Conservation (phyloP, 2,329 filamentous ascomycete species). For the Fusarium oxysporum region DNA sequence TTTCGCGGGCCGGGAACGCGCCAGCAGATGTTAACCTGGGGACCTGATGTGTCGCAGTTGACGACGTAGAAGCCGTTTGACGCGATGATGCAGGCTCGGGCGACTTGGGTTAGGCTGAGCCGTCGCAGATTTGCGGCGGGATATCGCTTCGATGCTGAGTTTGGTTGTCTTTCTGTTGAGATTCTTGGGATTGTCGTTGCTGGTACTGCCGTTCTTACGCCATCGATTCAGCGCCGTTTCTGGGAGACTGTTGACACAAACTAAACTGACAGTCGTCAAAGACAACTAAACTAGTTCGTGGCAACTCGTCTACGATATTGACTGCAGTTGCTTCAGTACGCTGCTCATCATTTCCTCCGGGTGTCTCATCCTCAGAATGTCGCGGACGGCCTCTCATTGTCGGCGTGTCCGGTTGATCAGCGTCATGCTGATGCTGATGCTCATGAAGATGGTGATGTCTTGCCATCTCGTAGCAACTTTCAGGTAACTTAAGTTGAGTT, state of each 20-base stretch:
- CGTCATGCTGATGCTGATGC: not conserved
- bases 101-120: not conserved
- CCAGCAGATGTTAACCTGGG: not conserved
- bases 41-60: not conserved
- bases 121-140: not conserved
- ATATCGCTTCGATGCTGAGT: not conserved
- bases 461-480: not conserved
- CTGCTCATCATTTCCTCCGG: rapidly evolving
- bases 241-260: not conserved
- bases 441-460: not conserved
- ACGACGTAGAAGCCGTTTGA: not conserved
- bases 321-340: no score
- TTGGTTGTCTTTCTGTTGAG: not conserved
- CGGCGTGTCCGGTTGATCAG: not conserved
- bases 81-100: not conserved
- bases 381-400: not conserved
- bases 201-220: not conserved
- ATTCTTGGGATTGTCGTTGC: not conserved
- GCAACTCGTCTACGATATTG: not conserved
- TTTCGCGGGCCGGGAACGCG: not conserved
- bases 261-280: not conserved
- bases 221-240: not conserved
- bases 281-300: not conserved
- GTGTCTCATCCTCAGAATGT: not conserved
- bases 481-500: rapidly evolving